Evolutionary conservation across 2,329 filamentous ascomycete species (phyloP).

Genomic region (Cladosporium sp.): DNA sequence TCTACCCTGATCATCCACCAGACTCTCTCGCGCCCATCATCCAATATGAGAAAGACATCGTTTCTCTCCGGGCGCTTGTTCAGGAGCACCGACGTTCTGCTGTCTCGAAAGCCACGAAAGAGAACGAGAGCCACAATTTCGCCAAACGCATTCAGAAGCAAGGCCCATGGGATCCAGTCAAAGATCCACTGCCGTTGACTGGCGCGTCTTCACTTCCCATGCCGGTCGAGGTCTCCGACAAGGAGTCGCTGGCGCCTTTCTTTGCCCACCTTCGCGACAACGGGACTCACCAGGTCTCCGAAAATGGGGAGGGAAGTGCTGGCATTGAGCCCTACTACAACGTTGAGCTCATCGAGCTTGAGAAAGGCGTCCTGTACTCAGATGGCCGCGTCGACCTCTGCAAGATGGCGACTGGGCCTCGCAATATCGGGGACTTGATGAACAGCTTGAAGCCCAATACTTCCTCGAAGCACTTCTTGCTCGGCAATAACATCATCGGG

Average conservation of each 20-base stretch:
- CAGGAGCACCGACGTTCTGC: conserved; percentile 19
- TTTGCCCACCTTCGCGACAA: conserved; percentile 30
- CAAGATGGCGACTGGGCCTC: conserved; percentile 50
- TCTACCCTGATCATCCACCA: conserved; percentile 19
- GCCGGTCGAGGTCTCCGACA: conserved; percentile 32
- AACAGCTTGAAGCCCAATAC: conserved; percentile 42
- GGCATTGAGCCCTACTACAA: conserved; percentile 31
- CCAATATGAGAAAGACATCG: conserved; percentile 28
- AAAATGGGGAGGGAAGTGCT: conserved; percentile 17
- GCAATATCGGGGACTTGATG: conserved; percentile 47
- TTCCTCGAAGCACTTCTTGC: conserved; percentile 47
- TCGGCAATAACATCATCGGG: conserved; percentile 52
- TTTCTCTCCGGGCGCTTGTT: conserved; percentile 19
- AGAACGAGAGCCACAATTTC: conserved; percentile 17
- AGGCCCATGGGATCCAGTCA: conserved; percentile 30
- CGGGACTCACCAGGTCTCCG: conserved; percentile 20
- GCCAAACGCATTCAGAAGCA: conserved; percentile 26
- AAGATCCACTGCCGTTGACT: conserved; percentile 26
- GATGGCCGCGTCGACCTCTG: conserved; percentile 51
- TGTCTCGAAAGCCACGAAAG: conserved; percentile 18
- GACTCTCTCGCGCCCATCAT: conserved; percentile 22
- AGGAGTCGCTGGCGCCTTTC: conserved; percentile 30
- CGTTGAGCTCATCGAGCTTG: conserved; percentile 32
- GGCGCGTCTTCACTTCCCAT: conserved; percentile 32
- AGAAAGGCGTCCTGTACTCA: conserved; percentile 42